Evolutionary conservation across 2,329 filamentous ascomycete species (phyloP), one percentile per base, ranked within the genome.

Genomic region (Dichotomopilus funicola): DNA sequence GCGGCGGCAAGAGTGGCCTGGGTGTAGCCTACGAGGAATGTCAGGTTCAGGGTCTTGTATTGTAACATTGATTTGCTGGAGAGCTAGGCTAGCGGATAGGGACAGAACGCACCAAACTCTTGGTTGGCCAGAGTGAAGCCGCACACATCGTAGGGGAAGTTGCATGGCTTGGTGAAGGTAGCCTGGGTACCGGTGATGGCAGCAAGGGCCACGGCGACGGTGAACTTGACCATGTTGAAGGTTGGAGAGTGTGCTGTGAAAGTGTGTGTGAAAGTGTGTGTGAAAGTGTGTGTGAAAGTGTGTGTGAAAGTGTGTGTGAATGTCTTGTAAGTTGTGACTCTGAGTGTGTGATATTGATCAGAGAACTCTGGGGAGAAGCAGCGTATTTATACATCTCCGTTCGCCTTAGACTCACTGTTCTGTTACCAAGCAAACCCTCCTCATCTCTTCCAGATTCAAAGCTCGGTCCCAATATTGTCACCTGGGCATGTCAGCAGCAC

Each of bases 111-210:
- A 49, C 48, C 19, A 31, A 37, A 51, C 31, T 11, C 44, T 3
- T 19, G n/a, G 35, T 51, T 38, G n/a, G 38, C n/a, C 11, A 58
- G 49, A 11, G 37, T 53, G 48, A 43, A 58, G n/a, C 51, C 56
- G 40, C 49, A 51, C 6, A 57, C 55, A 38, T 57, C 55, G 51
- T 57, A 57, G 10, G 51, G 55, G 50, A 40, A 33, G 36, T 35
- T 57, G 51, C 55, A 54, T 4, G 55, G 4, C 35, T 50, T 43
- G 35, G 6, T 51, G 47, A 57, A 57, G 35, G 12, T 27, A 35
- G 50, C 55, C 8, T 38, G 40, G 41, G 55, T 31, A 31, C 51
- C 47, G 19, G 55, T 50, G 47, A 53, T 47, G 42, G 51, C 45
- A 35, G 55, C 51, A 27, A 57, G 41, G 47, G 43, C 48, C 38